Conservation (phyloP, 2,329 filamentous ascomycete genomes). For the Phyllosticta citrichinensis region DNA sequence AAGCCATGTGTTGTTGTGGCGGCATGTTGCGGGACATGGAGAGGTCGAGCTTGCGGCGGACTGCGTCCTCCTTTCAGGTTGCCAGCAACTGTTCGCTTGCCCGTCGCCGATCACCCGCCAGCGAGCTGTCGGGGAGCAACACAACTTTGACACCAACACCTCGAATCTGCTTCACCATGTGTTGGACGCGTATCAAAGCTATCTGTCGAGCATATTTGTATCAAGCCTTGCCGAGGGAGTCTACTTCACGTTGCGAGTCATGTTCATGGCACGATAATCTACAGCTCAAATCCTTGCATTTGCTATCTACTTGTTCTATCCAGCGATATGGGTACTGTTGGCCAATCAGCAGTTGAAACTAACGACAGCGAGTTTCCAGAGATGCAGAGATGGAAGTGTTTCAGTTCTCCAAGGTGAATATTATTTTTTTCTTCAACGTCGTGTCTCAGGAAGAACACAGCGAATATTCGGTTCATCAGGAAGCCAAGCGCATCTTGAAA, state of each 20-base stretch:
- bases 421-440: constrained; percentile 45
- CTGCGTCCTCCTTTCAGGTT: neutral
- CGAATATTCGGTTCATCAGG: constrained; percentile 53
- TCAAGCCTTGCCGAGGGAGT: neutral
- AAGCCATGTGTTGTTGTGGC: constrained; percentile 16
- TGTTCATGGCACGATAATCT: neutral
- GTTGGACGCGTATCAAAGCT: neutral
- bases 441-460: constrained; percentile 55
- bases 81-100: neutral
- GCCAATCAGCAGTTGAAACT: neutral
- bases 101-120: neutral
- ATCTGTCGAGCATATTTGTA: neutral
- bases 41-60: constrained; percentile 1
- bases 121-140: neutral
- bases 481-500: constrained; percentile 11
- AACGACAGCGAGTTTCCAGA: neutral
- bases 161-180: neutral
- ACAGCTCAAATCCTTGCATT: neutral
- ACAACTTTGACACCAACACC: neutral
- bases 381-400: neutral
- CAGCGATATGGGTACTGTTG: neutral
- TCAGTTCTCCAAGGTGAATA: constrained; percentile 61
- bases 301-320: neutral
- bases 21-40: constrained; percentile 10
- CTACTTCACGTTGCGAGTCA: neutral